Base-by-base conservation (phyloP, 2,329 filamentous ascomycete species). In the Epichloe gansuensis region DNA sequence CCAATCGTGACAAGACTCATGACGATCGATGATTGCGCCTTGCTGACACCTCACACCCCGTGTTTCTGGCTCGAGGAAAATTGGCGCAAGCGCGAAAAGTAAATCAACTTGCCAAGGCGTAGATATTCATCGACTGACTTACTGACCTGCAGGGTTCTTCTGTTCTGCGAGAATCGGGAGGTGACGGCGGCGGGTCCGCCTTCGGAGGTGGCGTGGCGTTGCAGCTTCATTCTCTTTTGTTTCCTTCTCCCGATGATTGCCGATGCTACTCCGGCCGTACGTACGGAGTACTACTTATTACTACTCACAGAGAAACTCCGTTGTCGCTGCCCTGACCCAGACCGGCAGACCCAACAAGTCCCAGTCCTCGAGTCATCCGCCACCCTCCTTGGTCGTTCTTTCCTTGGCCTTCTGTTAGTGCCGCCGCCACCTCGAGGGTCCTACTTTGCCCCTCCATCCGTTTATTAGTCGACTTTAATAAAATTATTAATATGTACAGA, bases 1-100 rank as follows among this genome's bases (percentile, higher is more conserved):
- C 81, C 81, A 38, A 84, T 69, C 2, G 74, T 78, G 54, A 80
- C n/a, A 35, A 49, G 15, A 50, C 23, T 47, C 57, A 61, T 44
- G 51, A 67, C 67, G 66, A 31, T 4, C 3, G 9, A 9, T 31
- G 11, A 31, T 31, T 31, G 8, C 8, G 27, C 17, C 17, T 21
- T 21, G 17, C 17, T 2, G 17, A 21, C 17, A 21, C 17, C 17
- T 21, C 17, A 21, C 17, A 21, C 17, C 17, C 17, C 17, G 17
- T 21, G 17, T 21, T 21, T 21, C 17, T 21, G 17, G 17, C 17
- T 31, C 23, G 23, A 25, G 23, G 23, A 25, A 4, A 25, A 4
- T 4, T 25, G 23, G 23, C 23, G 23, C 23, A 25, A 25, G 23
- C 4, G 23, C 3, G 3, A 21, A 21, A 21, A 21, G 17, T 21